phyloP scores from a whole-genome alignment of 2,329 filamentous ascomycete genomes.

The Fusarium sp. region DNA sequence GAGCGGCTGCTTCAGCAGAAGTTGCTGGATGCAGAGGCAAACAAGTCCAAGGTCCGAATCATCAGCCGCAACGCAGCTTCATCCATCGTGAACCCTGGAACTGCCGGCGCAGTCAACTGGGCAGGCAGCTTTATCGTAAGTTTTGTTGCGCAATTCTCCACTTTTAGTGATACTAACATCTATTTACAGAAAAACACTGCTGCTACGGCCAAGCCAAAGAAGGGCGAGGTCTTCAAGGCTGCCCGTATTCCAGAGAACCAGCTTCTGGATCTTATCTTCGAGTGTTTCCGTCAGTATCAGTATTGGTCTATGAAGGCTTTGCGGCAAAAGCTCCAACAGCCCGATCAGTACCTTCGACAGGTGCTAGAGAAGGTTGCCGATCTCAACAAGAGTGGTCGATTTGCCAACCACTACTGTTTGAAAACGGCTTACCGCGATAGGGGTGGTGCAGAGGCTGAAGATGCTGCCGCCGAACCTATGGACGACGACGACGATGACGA shows the following conservation, averaged over 20 bases:
- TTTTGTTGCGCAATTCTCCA: constrained; percentile 19
- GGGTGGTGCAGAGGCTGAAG: constrained; percentile 59
- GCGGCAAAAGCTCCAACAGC: constrained; percentile 81
- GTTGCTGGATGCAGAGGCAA: constrained; percentile 62
- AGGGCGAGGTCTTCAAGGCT: constrained; percentile 80
- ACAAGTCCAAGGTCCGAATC: constrained; percentile 62
- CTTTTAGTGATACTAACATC: constrained; percentile 32
- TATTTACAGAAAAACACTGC: constrained; percentile 62
- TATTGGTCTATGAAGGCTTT: constrained; percentile 96
- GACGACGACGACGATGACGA: constrained; percentile 72
- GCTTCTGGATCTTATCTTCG: constrained; percentile 85
- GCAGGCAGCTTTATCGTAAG: constrained; percentile 67
- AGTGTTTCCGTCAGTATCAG: constrained; percentile 83
- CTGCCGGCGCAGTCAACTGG: constrained; percentile 52
- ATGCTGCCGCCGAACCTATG: constrained; percentile 64
- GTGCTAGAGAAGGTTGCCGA: constrained; percentile 85
- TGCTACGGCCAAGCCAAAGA: constrained; percentile 66
- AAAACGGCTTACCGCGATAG: constrained; percentile 66
- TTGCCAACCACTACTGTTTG: constrained; percentile 87
- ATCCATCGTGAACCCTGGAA: constrained; percentile 67
- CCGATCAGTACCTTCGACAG: constrained; percentile 91
- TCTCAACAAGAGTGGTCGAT: constrained; percentile 83
- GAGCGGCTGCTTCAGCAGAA: constrained; percentile 69
- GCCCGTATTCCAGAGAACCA: constrained; percentile 91
- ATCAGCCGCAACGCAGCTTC: constrained; percentile 62